A percentile compares a stretch with the other conserved stretches of the same genome.
Conservation (phyloP, 441 rosid species). For the Adansonia grandidieri region DNA sequence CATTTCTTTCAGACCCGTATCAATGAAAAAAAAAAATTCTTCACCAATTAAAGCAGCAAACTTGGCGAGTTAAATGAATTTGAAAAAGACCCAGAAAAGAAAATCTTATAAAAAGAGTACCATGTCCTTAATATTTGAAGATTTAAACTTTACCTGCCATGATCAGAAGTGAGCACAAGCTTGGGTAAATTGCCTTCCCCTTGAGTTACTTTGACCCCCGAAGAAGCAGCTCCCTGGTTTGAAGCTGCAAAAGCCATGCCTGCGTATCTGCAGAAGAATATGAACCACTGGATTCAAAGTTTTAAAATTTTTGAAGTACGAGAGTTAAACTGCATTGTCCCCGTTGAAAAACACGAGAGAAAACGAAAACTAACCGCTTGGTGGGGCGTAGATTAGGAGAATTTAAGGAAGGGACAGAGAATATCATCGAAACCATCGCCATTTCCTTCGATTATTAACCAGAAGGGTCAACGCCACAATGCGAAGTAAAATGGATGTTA, state of each 20-base stretch:
- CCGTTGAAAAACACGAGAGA: background rate
- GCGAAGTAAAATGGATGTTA: background rate
- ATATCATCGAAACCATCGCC: conserved; percentile 62
- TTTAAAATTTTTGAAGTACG: background rate
- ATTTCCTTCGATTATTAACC: conserved; percentile 34
- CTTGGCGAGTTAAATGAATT: background rate
- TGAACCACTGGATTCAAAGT: background rate
- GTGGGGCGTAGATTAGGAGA: conserved; percentile 48
- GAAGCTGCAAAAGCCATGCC: conserved; percentile 63
- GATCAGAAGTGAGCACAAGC: conserved; percentile 76
- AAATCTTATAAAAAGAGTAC: background rate
- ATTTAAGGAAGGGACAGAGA: conserved; percentile 47
- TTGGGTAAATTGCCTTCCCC: conserved; percentile 90
- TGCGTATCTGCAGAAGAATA: conserved; percentile 38
- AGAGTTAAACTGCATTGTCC: background rate
- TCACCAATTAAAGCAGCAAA: background rate
- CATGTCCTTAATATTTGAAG: background rate
- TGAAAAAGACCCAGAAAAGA: conserved; percentile 3
- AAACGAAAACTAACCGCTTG: conserved; percentile 46
- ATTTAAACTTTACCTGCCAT: conserved; percentile 54
- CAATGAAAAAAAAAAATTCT: background rate
- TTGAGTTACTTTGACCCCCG: conserved; percentile 73
- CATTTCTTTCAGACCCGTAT: background rate
- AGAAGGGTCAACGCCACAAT: conserved; percentile 8
- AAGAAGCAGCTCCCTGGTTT: conserved; percentile 32